Conservation (phyloP, 208 protist genomes). For the Paratrypanosoma confusum region DNA sequence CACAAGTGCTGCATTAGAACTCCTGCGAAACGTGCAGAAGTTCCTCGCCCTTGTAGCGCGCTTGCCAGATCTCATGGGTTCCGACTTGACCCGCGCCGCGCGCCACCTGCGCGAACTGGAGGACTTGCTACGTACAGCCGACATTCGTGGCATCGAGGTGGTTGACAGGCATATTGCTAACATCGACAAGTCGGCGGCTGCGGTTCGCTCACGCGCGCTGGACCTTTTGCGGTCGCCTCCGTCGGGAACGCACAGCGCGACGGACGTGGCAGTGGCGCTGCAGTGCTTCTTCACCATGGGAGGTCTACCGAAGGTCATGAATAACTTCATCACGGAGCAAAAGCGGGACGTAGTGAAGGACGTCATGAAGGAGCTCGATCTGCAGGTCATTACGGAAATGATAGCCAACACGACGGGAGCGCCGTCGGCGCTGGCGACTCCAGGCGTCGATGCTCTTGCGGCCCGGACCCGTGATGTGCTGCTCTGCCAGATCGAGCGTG, state of each 20-base stretch:
- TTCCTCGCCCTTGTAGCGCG: slow-evolving; percentile 37
- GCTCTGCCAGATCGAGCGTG: slow-evolving; percentile 35
- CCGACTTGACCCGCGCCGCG: slow-evolving; percentile 41
- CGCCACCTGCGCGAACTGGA: slow-evolving; percentile 56
- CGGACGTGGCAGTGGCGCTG: slow-evolving; percentile 35
- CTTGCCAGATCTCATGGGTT: slow-evolving; percentile 29
- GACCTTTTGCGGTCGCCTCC: slow-evolving; percentile 36
- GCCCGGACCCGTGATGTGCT: slow-evolving; percentile 19
- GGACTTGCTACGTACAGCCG: slow-evolving; percentile 22
- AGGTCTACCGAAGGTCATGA: slow-evolving; percentile 30
- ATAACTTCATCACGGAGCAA: slow-evolving; percentile 59
- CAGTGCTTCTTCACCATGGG: slow-evolving; percentile 53
- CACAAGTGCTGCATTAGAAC: slow-evolving; percentile 29
- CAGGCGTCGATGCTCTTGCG: slow-evolving; percentile 9
- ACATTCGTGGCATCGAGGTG: slow-evolving; percentile 39
- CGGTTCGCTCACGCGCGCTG: slow-evolving; percentile 32
- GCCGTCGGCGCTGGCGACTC: not conserved
- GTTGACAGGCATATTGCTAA: slow-evolving; percentile 37
- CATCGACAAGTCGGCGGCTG: slow-evolving; percentile 32
- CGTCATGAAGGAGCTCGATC: slow-evolving; percentile 54
- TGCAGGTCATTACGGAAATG: slow-evolving; percentile 26
- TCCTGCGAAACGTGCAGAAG: slow-evolving; percentile 36
- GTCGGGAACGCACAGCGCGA: slow-evolving; percentile 1
- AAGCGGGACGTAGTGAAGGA: slow-evolving; percentile 53
- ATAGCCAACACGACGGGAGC: slow-evolving; percentile 11